Evolutionary conservation across 306 rosid genomes (phyloP).

Genomic region (Mucuna pruriens): DNA sequence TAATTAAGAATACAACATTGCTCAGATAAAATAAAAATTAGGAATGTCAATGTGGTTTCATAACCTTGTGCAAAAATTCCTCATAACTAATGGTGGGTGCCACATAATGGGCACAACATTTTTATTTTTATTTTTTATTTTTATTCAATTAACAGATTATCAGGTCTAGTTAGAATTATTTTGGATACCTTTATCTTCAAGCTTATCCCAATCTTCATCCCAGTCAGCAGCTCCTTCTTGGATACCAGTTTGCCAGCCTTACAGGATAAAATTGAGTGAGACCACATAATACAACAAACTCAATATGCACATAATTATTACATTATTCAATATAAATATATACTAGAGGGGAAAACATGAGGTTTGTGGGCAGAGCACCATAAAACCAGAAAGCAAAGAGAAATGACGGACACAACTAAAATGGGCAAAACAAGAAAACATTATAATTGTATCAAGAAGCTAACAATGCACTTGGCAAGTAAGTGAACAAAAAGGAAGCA

Average conservation of each 20-base stretch:
- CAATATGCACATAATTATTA: not conserved
- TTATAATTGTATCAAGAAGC: not conserved
- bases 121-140: not conserved
- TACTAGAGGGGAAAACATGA: constrained; percentile 12
- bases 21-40: constrained; percentile 29
- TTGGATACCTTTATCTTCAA: constrained; percentile 88
- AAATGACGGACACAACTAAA: constrained; percentile 28
- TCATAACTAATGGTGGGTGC: constrained; percentile 5
- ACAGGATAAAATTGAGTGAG: constrained; percentile 38
- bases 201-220: constrained; percentile 97
- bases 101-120: not conserved
- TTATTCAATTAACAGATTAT: constrained; percentile 30
- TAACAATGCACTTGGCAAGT: not conserved
- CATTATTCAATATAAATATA: constrained; percentile 18
- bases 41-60: not conserved
- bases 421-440: not conserved
- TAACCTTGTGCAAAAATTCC: constrained; percentile 26
- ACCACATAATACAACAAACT: constrained; percentile 15
- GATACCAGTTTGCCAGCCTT: constrained; percentile 97
- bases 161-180: constrained; percentile 27
- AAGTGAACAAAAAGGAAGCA: not conserved
- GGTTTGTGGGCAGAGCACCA: constrained; percentile 15
- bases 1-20: not conserved
- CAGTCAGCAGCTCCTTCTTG: constrained; percentile 94
- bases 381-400: not conserved